phyloP scores from a whole-genome alignment of 169 alveolate species.

The Theileria equi region DNA sequence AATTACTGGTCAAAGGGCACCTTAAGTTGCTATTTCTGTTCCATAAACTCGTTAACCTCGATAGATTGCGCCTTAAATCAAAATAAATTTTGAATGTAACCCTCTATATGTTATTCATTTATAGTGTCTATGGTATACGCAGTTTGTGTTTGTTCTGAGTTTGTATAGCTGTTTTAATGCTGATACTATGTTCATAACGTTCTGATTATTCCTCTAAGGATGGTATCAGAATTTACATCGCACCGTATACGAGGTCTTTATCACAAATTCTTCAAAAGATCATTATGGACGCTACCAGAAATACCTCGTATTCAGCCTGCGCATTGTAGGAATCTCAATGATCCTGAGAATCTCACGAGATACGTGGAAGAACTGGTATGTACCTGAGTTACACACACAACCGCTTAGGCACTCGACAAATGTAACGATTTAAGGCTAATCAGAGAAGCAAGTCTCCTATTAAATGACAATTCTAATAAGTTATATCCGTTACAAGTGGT shows the following conservation, averaged over 20 bases:
- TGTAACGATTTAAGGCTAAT: neutral
- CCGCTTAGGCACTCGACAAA: constrained; percentile 28
- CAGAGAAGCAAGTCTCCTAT: constrained; percentile 20
- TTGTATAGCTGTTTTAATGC: no score
- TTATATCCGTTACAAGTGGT: constrained; percentile 46
- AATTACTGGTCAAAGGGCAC: constrained; percentile 21
- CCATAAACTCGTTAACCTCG: neutral
- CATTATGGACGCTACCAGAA: no score
- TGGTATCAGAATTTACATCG: no score
- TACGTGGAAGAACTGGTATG: constrained; percentile 46
- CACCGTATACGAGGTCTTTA: no score
- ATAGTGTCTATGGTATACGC: no score
- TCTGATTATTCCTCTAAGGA: no score
- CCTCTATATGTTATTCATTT: no score
- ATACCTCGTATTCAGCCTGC: neutral
- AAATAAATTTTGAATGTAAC: no score
- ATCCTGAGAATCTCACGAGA: constrained; percentile 10
- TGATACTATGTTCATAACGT: no score
- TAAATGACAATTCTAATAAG: constrained; percentile 27
- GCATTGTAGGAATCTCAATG: neutral
- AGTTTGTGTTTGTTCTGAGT: no score
- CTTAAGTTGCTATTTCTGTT: neutral
- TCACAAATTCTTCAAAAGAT: no score
- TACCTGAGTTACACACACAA: neutral
- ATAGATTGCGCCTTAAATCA: no score